phyloP scores from a whole-genome alignment of 371 early-diverging fungal genomes.

The Mucor ambiguus region DNA sequence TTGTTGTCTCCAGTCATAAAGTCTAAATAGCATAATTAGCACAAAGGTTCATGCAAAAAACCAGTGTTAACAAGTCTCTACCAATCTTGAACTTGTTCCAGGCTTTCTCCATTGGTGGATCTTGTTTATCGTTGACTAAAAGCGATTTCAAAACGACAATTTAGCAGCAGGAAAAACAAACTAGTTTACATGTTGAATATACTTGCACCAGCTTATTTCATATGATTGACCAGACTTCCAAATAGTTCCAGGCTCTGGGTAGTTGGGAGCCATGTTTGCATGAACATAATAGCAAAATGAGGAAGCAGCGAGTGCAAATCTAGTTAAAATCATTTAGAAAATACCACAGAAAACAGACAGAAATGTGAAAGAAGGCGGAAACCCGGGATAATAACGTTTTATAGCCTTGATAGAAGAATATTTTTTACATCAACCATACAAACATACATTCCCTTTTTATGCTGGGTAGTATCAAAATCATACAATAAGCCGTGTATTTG shows the following conservation, averaged over 20 bases:
- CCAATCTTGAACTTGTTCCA: conserved; percentile 47
- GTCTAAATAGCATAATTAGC: conserved; percentile 18
- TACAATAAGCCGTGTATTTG: neutral
- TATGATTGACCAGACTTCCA: conserved; percentile 46
- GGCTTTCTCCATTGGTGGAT: conserved; percentile 19
- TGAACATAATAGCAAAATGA: conserved; percentile 9
- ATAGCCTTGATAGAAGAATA: neutral
- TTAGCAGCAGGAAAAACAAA: neutral
- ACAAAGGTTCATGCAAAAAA: neutral
- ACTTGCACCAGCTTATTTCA: conserved; percentile 48
- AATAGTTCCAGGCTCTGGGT: conserved; percentile 51
- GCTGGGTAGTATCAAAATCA: neutral
- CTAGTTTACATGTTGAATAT: neutral
- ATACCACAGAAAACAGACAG: neutral
- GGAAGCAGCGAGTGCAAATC: neutral
- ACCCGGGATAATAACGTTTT: conserved; percentile 1
- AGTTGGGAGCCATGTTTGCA: conserved; percentile 41
- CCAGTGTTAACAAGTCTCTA: neutral
- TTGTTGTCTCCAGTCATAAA: conserved; percentile 49
- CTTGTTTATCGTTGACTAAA: conserved; percentile 29
- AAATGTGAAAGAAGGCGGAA: neutral
- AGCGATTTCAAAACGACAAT: neutral
- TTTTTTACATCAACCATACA: conserved; percentile 1
- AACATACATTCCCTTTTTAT: conserved; percentile 5
- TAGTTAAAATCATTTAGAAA: conserved; percentile 6